Evolutionary conservation across 2,329 filamentous ascomycete genomes (phyloP), one percentile per base, ranked within the genome.

Genomic region (Clathrospora elynae): DNA sequence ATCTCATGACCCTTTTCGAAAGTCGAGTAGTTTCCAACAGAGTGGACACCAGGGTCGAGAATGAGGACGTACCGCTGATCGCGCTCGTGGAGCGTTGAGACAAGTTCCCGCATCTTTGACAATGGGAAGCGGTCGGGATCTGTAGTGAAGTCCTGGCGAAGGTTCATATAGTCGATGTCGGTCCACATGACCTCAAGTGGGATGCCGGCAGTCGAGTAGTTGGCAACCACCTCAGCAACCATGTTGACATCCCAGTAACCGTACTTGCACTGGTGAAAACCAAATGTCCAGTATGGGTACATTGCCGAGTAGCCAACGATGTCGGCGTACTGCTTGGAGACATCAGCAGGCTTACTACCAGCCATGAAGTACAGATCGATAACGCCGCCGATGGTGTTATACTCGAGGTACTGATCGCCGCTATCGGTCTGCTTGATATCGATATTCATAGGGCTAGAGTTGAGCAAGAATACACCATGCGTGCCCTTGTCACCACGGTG

Each of bases 311-410:
- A 68, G 4, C 77, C 77, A 25, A 74, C 74, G 11, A 78, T 62
- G n/a, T 76, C 73, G 2, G 75, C 71, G 44, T 79, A 79, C 51
- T 79, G 76, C 53, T 70, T 67, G 5, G 75, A 72, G 4, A 76
- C 77, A 7, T 75, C 68, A 7, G 68, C 66, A 3, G 77, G 77
- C 11, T 68, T 55, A 3, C 72, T 72, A 3, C 77, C 77, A 22
- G 75, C 70, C 42, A 80, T 47, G 61, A 79, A 79, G 64, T 79
- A 79, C 18, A 80, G 62, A 66, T 92, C 89, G 2, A 93, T 64
- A 13, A 91, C 78, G 7, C 89, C 88, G 5, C 88, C 88, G 0
- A 92, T 76, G 1, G 82, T 82, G 65, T 91, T 89, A 72, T 91
- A 93, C 68, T 91, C 86, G 4, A 93, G 78, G 44, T 85, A 89